phyloP scores from a whole-genome alignment of 495 filamentous ascomycete genomes.

The Xylaria flabelliformis region DNA sequence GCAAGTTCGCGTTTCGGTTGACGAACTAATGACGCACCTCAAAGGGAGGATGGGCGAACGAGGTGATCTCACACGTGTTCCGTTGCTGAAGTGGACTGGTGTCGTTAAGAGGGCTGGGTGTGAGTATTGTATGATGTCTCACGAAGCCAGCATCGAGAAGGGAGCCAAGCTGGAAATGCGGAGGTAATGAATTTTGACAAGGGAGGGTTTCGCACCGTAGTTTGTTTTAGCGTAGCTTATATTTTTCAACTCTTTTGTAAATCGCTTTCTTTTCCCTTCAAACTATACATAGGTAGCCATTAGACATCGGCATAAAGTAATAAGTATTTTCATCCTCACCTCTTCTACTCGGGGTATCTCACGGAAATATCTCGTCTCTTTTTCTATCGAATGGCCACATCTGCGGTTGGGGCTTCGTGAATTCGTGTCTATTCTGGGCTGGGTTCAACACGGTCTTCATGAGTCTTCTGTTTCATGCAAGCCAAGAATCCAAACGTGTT shows the following conservation, averaged over 20 bases:
- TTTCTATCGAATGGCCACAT: no score
- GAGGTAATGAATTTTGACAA: not conserved
- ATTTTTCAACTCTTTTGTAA: not conserved
- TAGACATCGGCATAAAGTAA: no score
- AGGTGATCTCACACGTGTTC: not conserved
- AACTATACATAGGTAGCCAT: no score
- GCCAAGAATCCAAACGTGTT: no score
- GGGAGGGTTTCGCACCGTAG: not conserved
- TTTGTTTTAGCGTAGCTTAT: not conserved
- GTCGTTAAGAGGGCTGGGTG: conserved; percentile 3
- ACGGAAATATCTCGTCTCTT: no score
- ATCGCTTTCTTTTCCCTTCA: no score
- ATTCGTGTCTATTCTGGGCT: no score
- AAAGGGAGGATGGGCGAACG: not conserved
- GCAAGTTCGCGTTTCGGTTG: not conserved
- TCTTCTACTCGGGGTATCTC: no score
- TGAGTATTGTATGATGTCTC: conserved; percentile 1
- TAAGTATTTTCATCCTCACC: no score
- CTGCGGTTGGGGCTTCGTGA: no score
- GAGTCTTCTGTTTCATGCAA: no score
- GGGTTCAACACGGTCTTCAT: no score
- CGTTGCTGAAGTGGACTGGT: conserved; percentile 1
- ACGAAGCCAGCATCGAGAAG: not conserved
- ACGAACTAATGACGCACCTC: not conserved
- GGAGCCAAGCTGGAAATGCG: not conserved